A percentile compares a stretch with the other conserved stretches of the same genome.
Evolutionary conservation across 2,329 filamentous ascomycete genomes (phyloP).

Genomic region (Neofusicoccum kwambonambiense): DNA sequence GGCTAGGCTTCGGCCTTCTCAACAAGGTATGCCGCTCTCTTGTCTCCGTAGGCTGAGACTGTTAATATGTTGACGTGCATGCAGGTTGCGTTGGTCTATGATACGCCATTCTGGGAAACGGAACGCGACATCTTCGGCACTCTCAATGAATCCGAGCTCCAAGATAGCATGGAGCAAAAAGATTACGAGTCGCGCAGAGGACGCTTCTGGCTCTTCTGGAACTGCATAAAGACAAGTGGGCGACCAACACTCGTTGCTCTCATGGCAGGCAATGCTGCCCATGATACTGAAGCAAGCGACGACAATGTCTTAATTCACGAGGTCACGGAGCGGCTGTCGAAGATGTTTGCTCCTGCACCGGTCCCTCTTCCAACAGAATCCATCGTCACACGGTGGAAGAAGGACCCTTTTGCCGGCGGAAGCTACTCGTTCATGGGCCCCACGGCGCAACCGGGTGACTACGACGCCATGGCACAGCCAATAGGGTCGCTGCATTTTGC

Average conservation of each 20-base stretch:
- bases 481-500: slow-evolving; percentile 92
- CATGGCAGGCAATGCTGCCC: slow-evolving; percentile 93
- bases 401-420: slow-evolving; percentile 85
- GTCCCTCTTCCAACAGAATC: slow-evolving; percentile 81
- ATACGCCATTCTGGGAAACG: slow-evolving; percentile 86
- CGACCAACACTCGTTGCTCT: slow-evolving; percentile 81
- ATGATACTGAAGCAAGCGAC: slow-evolving; percentile 75
- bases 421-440: slow-evolving; percentile 94
- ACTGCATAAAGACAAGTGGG: slow-evolving; percentile 85
- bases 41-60: neutral
- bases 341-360: slow-evolving; percentile 62
- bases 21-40: slow-evolving; percentile 65
- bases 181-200: slow-evolving; percentile 79
- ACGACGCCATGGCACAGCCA: slow-evolving; percentile 82
- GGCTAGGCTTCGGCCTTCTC: slow-evolving; percentile 87
- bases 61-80: neutral
- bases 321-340: slow-evolving; percentile 73
- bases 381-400: slow-evolving; percentile 88
- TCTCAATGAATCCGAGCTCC: slow-evolving; percentile 69
- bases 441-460: slow-evolving; percentile 79
- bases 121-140: slow-evolving; percentile 92
- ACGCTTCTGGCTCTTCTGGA: slow-evolving; percentile 98
- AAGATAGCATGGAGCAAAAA: slow-evolving; percentile 70
- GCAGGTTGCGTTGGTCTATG: slow-evolving; percentile 79
- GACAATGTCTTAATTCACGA: slow-evolving; percentile 77